A percentile compares a stretch with the other conserved stretches of the same genome.
phyloP scores from a whole-genome alignment of 2,329 filamentous ascomycete species.

The Paecilomyces formosus region DNA sequence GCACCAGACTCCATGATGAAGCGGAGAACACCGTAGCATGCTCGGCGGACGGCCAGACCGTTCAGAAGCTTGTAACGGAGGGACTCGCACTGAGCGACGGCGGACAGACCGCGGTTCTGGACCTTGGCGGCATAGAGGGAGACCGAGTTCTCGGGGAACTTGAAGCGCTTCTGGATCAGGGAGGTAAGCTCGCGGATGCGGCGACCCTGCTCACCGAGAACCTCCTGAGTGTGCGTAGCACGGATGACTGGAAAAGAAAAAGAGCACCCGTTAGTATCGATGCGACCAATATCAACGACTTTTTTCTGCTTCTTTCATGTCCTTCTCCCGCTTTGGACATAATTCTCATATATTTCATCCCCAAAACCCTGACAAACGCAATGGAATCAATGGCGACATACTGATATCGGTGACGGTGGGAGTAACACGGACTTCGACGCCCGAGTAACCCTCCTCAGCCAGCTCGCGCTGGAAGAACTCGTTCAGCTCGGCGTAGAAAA shows the following conservation, averaged over 20 bases:
- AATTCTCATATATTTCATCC: slow-evolving; percentile 5
- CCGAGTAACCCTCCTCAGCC: slow-evolving; percentile 99
- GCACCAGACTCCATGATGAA: slow-evolving; percentile 99
- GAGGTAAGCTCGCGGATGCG: slow-evolving; percentile 99
- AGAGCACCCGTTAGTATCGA: slow-evolving; percentile 25
- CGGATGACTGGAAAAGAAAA: slow-evolving; percentile 64
- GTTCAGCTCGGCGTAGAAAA: slow-evolving; percentile 99
- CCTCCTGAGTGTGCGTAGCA: slow-evolving; percentile 99
- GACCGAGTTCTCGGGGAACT: slow-evolving; percentile 99
- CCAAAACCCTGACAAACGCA: slow-evolving; percentile 6
- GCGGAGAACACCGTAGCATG: slow-evolving; percentile 98
- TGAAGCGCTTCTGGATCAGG: slow-evolving; percentile 99
- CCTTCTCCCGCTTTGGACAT: background rate
- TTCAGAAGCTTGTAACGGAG: slow-evolving; percentile 99
- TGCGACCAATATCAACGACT: slow-evolving; percentile 6
- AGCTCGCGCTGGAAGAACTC: slow-evolving; percentile 99
- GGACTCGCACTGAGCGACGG: slow-evolving; percentile 99
- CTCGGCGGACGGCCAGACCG: slow-evolving; percentile 95
- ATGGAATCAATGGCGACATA: slow-evolving; percentile 31
- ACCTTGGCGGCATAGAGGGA: slow-evolving; percentile 99
- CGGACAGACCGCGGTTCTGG: slow-evolving; percentile 99
- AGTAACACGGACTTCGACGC: slow-evolving; percentile 99
- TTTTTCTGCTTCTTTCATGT: slow-evolving; percentile 2
- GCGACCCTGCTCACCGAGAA: slow-evolving; percentile 98
- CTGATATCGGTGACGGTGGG: slow-evolving; percentile 99